These are phyloP conservation scores for Sugiyamaella floridensis DNA, from an alignment of 805 yeast genomes.

Conservation along the genomic window DNA sequence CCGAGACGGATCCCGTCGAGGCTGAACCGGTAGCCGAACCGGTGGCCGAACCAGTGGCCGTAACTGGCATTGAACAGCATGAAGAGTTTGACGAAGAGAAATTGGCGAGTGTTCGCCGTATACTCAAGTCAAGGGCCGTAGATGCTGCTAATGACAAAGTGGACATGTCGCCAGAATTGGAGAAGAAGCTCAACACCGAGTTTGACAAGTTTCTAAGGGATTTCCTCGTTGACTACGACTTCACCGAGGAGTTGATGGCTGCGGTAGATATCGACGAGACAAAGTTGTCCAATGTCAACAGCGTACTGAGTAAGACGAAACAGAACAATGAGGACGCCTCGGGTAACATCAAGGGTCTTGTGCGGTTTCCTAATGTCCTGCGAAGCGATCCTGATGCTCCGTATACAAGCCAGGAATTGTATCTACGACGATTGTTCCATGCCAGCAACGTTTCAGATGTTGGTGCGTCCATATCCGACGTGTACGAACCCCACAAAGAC, in stretches of 20 bases:
- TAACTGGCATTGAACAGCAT: background rate
- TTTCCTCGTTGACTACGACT: conserved; percentile 25
- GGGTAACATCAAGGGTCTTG: conserved; percentile 19
- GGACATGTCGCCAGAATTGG: conserved; percentile 27
- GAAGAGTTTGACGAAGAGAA: conserved; percentile 3
- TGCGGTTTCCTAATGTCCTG: conserved; percentile 53
- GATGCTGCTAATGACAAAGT: conserved; percentile 3
- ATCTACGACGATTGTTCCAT: conserved; percentile 64
- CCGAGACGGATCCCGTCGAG: background rate
- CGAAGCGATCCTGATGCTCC: conserved; percentile 56
- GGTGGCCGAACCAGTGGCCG: conserved; percentile 1
- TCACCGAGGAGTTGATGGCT: conserved; percentile 18
- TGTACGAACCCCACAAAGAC: conserved; percentile 66
- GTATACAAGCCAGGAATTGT: conserved; percentile 71
- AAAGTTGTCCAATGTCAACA: conserved; percentile 9
- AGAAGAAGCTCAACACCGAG: conserved; percentile 24
- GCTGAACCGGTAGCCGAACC: background rate
- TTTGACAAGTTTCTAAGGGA: conserved; percentile 24
- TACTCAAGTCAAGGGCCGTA: background rate
- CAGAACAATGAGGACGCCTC: background rate
- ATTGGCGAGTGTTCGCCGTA: conserved; percentile 5
- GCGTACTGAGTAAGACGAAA: conserved; percentile 4
- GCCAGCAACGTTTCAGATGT: conserved; percentile 45
- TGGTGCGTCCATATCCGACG: conserved; percentile 59
- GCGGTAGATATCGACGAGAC: conserved; percentile 15